Conservation (phyloP, 345 rosid genomes). For the Jatropha curcas region DNA sequence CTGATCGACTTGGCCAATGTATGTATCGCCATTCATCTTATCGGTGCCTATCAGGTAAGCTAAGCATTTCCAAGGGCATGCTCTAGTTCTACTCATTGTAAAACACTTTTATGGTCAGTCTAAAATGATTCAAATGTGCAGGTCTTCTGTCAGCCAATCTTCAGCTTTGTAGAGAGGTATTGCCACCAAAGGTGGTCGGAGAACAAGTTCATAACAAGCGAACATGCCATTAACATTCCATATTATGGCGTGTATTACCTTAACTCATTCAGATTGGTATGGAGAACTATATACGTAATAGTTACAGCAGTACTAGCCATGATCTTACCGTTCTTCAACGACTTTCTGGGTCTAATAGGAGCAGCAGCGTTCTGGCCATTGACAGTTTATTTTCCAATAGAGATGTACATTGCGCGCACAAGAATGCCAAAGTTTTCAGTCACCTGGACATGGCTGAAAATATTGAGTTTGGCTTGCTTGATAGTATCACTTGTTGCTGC, state of each 20-base stretch:
- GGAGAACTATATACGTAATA: constrained; percentile 74
- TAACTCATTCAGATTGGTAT: constrained; percentile 63
- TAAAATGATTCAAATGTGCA: constrained; percentile 17
- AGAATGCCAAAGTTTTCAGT: constrained; percentile 50
- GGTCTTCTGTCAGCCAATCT: constrained; percentile 80
- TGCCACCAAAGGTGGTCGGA: constrained; percentile 57
- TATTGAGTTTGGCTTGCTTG: constrained; percentile 55
- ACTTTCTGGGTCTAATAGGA: constrained; percentile 74
- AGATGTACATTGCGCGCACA: constrained; percentile 70
- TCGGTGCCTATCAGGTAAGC: constrained; percentile 88
- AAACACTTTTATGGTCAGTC: background rate
- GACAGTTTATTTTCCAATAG: constrained; percentile 80
- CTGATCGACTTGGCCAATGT: constrained; percentile 77
- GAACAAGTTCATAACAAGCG: constrained; percentile 55
- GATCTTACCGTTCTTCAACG: constrained; percentile 91
- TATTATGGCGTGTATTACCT: constrained; percentile 40
- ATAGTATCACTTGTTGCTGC: constrained; percentile 63
- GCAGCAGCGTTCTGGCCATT: constrained; percentile 82
- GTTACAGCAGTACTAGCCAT: constrained; percentile 65
- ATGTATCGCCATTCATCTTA: constrained; percentile 75
- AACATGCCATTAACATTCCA: constrained; percentile 44
- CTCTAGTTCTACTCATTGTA: background rate
- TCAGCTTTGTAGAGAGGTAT: constrained; percentile 54
- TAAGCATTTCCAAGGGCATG: background rate
- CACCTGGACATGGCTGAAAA: constrained; percentile 68